Evolutionary conservation across 2,329 filamentous ascomycete species (phyloP).

Genomic region (Sclerotinia nivalis): DNA sequence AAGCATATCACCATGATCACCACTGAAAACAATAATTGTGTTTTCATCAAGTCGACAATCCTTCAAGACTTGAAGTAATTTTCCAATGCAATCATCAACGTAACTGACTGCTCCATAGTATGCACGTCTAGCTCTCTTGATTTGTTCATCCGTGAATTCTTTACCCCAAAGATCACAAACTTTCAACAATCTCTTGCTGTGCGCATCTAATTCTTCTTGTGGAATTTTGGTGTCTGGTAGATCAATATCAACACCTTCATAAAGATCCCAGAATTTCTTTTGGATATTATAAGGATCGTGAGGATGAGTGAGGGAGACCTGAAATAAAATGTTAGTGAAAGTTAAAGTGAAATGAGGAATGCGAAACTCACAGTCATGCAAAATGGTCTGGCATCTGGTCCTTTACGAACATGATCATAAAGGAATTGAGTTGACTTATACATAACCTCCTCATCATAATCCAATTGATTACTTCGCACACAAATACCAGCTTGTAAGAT

Average conservation of each 20-base stretch:
- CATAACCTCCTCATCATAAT: slow-evolving; percentile 96
- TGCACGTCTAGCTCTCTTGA: slow-evolving; percentile 80
- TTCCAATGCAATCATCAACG: slow-evolving; percentile 88
- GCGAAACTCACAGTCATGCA: slow-evolving; percentile 62
- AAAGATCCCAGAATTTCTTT: slow-evolving; percentile 89
- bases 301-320: slow-evolving; percentile 83
- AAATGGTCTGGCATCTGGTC: slow-evolving; percentile 73
- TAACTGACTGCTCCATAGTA: slow-evolving; percentile 95
- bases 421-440: slow-evolving; percentile 77
- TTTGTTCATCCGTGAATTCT: slow-evolving; percentile 80
- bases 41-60: slow-evolving; percentile 78
- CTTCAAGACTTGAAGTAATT: slow-evolving; percentile 74
- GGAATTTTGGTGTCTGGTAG: slow-evolving; percentile 76
- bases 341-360: background rate
- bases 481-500: slow-evolving; percentile 88
- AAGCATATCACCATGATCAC: slow-evolving; percentile 95
- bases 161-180: slow-evolving; percentile 86
- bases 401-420: slow-evolving; percentile 85
- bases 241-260: slow-evolving; percentile 84
- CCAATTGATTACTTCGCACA: slow-evolving; percentile 89
- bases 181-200: slow-evolving; percentile 83
- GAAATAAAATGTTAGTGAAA: background rate
- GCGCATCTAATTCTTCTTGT: slow-evolving; percentile 79
- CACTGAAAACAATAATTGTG: slow-evolving; percentile 89
- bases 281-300: slow-evolving; percentile 96